A percentile compares a stretch with the other conserved stretches of the same genome.
Evolutionary conservation across 192 early-diverging fungal species (phyloP).

Genomic region (Fimicolochytrium jonesii): DNA sequence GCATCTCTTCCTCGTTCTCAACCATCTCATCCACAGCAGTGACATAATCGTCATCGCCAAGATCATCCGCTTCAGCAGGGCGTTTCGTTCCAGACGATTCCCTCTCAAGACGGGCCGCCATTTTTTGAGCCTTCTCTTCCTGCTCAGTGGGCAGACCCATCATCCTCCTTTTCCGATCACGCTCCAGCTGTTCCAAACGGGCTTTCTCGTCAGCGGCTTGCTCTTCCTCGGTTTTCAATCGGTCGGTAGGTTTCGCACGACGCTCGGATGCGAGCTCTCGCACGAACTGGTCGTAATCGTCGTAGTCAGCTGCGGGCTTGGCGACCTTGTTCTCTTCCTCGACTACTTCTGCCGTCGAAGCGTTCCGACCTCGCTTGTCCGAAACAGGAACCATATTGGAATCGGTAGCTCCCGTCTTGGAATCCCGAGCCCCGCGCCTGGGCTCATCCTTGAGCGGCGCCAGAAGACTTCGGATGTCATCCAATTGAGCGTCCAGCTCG

Average conservation of each 20-base stretch:
- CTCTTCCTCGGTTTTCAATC: conserved; percentile 93
- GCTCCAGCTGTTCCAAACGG: conserved; percentile 81
- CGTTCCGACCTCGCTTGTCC: conserved; percentile 20
- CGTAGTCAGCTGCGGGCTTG: conserved; percentile 39
- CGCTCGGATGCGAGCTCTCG: conserved; percentile 78
- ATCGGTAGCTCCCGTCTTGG: conserved; percentile 18
- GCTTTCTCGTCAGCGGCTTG: conserved; percentile 76
- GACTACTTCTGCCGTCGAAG: conserved; percentile 14
- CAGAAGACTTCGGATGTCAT: conserved; percentile 73
- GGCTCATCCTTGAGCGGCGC: conserved; percentile 18
- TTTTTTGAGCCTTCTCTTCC: conserved; percentile 7
- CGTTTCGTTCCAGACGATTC: conserved; percentile 34
- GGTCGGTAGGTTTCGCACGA: conserved; percentile 82
- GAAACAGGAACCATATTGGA: conserved; percentile 3
- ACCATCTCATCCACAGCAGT: conserved; percentile 16
- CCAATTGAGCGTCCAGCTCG: conserved; percentile 87
- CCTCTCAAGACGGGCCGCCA: not conserved
- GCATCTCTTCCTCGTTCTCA: conserved; percentile 33
- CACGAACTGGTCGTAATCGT: conserved; percentile 80
- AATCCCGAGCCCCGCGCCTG: conserved; percentile 38
- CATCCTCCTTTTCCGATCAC: conserved; percentile 27
- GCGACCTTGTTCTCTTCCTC: conserved; percentile 19
- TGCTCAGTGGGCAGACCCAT: conserved; percentile 15
- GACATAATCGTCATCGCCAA: conserved; percentile 39
- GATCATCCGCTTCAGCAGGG: conserved; percentile 47